Evolutionary conservation across 73 alveolate genomes (phyloP).

Genomic region (Paramecium biaurelia): DNA sequence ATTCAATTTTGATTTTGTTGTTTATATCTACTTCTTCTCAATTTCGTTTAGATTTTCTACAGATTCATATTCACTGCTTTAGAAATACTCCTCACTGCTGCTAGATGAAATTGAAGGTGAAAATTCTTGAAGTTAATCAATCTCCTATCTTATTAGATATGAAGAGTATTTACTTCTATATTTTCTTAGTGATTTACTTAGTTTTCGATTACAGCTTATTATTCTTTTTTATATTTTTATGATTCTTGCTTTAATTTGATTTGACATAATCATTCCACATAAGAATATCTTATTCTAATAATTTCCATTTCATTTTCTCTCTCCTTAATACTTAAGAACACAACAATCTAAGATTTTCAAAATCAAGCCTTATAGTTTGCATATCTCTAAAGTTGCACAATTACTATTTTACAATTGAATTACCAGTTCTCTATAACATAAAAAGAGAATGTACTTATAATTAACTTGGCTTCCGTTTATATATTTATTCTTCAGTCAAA

Average conservation of each 20-base stretch:
- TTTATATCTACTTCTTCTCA: background rate
- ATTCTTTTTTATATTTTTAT: background rate
- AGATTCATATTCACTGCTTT: background rate
- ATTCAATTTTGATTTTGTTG: background rate
- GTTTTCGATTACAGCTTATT: background rate
- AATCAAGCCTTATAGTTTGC: conserved; percentile 29
- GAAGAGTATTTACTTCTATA: background rate
- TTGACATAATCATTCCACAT: background rate
- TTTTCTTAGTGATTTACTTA: background rate
- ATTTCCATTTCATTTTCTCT: conserved; percentile 35
- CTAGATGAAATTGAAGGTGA: background rate
- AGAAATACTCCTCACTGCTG: background rate
- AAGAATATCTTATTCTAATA: background rate
- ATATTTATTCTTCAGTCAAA: background rate
- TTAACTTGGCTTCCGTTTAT: background rate
- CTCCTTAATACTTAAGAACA: conserved; percentile 2
- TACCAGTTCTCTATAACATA: background rate
- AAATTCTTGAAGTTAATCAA: background rate
- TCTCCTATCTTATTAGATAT: background rate
- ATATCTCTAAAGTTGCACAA: background rate
- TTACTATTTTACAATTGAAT: background rate
- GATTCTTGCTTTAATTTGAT: background rate
- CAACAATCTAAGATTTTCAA: conserved; percentile 23
- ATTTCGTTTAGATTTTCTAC: background rate
- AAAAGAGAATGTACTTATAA: background rate